Evolutionary conservation across 2,329 filamentous ascomycete genomes (phyloP), one percentile per base, ranked within the genome.

Genomic region (Trichoderma sp.): DNA sequence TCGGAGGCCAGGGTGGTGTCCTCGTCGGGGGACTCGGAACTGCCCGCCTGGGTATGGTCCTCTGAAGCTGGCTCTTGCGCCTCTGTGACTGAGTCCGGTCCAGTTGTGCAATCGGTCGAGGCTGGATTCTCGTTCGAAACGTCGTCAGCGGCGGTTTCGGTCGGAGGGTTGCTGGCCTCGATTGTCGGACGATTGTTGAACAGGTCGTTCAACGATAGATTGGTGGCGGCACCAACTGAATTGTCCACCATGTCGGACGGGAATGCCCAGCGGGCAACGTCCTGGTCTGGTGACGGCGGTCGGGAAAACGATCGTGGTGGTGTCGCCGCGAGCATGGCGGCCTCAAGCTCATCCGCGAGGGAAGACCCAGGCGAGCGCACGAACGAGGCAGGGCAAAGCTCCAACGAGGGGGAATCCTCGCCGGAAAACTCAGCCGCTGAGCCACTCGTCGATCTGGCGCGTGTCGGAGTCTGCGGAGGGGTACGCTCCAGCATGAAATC

Each of bases 51-150:
- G 58, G 59, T 16, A 5, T 59, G 63, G 5, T 26, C 66, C 51
- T 55, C 58, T 52, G 59, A 34, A 61, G 58, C 8, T 63, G 66
- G 66, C 66, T 68, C 66, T 68, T 68, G 66, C 58, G 66, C 66
- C 66, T 61, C 46, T 11, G 58, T 56, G 32, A 60, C 58, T 56
- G 56, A 43, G 26, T 55, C 58, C 16, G 66, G 34, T 68, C 59
- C 49, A 34, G 59, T 26, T 13, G 13, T 37, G 37, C 18, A n/a
- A 43, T 52, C 39, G n/a, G 8, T 10, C 30, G 37, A 34, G 54
- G 67, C 59, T 43, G 32, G 30, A 26, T 69, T 43, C 60, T 46
- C 43, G n/a, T 16, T 28, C 18, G 46, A 59, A 59, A 34, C 28
- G 21, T 46, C 49, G 43, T 69, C 68, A 58, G 52, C 67, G 49